Percentiles rank a stretch among this genome's conserved stretches.
Evolutionary conservation across 2,329 filamentous ascomycete species (phyloP).

Genomic region (Sporothrix sp.): DNA sequence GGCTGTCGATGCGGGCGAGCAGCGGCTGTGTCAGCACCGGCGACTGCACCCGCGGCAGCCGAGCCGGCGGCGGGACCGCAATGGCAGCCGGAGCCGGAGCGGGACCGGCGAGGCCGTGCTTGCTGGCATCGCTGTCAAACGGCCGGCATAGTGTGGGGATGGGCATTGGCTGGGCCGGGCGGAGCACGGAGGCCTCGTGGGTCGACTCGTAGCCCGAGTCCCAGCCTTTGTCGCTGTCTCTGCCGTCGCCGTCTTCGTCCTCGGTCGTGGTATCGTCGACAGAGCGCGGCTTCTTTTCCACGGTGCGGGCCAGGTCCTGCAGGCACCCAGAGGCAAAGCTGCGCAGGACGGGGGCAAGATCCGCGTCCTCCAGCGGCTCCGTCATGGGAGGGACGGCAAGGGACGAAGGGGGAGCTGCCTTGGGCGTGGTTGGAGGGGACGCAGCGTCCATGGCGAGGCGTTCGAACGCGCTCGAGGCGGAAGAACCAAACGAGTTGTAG

Average conservation of each 20-base stretch:
- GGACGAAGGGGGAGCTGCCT: too few species aligned
- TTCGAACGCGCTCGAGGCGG: too few species aligned
- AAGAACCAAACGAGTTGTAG: too few species aligned
- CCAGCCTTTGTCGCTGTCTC: background rate
- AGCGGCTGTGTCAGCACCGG: too few species aligned
- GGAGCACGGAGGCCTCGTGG: too few species aligned
- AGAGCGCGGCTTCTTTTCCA: background rate
- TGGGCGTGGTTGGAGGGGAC: too few species aligned
- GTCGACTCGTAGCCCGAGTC: background rate
- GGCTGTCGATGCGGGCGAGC: background rate
- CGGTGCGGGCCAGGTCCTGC: background rate
- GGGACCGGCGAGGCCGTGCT: background rate
- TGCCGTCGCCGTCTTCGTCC: background rate
- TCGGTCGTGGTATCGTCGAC: background rate
- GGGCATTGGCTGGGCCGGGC: too few species aligned
- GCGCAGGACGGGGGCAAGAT: background rate
- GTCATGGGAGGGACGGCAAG: background rate
- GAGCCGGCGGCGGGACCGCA: too few species aligned
- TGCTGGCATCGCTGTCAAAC: too few species aligned
- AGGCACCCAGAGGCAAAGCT: background rate
- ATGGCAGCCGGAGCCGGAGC: background rate
- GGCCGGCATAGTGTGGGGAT: too few species aligned
- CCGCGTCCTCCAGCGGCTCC: background rate
- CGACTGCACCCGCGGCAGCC: too few species aligned
- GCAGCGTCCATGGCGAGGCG: too few species aligned